A percentile compares a stretch with the other conserved stretches of the same genome.
These are phyloP conservation scores for Tubosaeta brunneosetosa DNA, from an alignment of 768 basidiomycete species.

Conservation along the genomic window DNA sequence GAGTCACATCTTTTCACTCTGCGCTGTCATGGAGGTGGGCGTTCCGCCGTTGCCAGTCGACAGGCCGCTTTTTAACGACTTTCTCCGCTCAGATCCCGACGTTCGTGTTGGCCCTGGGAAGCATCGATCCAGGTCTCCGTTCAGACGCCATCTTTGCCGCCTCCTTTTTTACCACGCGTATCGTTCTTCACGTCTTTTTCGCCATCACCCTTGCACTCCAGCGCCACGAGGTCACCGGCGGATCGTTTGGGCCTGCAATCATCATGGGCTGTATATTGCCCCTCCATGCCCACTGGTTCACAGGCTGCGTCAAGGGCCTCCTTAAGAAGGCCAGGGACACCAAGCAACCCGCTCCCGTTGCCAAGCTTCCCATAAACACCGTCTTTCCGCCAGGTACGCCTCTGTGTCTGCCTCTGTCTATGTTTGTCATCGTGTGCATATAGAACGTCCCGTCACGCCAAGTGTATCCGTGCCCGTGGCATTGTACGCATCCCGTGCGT, in stretches of 20 bases:
- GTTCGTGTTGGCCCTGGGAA: constrained; percentile 45
- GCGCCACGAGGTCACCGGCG: constrained; percentile 26
- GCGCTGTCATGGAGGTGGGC: constrained; percentile 44
- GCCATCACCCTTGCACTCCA: constrained; percentile 30
- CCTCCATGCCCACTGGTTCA: constrained; percentile 53
- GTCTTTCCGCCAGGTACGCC: constrained; percentile 9
- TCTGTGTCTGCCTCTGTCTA: neutral
- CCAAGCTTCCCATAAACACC: constrained; percentile 2
- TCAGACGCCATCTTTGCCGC: constrained; percentile 48
- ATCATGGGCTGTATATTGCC: constrained; percentile 41
- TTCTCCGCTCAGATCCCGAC: constrained; percentile 42
- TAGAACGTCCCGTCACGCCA: constrained; percentile 16
- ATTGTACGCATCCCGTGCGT: constrained; percentile 15
- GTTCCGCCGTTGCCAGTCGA: neutral
- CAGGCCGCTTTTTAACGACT: neutral
- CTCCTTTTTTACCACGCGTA: constrained; percentile 49
- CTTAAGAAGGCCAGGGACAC: constrained; percentile 26
- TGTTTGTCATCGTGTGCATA: neutral
- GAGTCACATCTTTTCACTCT: constrained; percentile 42
- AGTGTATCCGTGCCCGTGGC: constrained; percentile 2
- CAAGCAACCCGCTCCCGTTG: neutral
- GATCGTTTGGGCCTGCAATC: constrained; percentile 37
- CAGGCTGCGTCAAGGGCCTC: constrained; percentile 46
- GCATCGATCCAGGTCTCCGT: constrained; percentile 40
- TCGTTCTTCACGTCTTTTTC: constrained; percentile 41